A percentile compares a stretch with the other conserved stretches of the same genome.
Evolutionary conservation across 2,329 filamentous ascomycete species (phyloP).

Genomic region (Xylaria sp.): DNA sequence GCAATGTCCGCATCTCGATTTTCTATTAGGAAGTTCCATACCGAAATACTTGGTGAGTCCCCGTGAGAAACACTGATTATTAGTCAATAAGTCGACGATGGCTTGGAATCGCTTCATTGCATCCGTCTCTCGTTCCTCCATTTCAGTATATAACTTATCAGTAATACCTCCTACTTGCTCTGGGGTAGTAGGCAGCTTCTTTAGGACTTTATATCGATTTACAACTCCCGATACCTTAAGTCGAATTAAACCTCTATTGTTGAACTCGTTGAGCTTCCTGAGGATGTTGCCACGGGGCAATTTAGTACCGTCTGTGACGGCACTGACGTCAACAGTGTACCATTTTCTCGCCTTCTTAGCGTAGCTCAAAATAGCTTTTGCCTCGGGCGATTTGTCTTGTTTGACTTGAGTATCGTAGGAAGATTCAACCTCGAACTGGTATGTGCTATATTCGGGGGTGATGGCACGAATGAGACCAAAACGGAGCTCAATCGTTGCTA

Average conservation of each 20-base stretch:
- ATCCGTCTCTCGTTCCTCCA: constrained; percentile 64
- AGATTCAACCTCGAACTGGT: constrained; percentile 59
- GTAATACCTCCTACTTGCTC: constrained; percentile 59
- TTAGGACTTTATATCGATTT: constrained; percentile 64
- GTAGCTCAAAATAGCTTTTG: constrained; percentile 56
- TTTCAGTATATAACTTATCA: constrained; percentile 60
- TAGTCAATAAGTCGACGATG: constrained; percentile 66
- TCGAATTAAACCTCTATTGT: constrained; percentile 61
- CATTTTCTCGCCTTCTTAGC: constrained; percentile 57
- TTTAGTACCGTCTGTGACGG: constrained; percentile 47
- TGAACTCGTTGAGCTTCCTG: constrained; percentile 65
- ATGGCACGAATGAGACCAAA: constrained; percentile 67
- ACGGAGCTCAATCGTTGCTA: constrained; percentile 69
- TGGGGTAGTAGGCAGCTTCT: constrained; percentile 56
- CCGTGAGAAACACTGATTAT: constrained; percentile 61
- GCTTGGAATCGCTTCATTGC: constrained; percentile 62
- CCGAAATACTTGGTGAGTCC: constrained; percentile 68
- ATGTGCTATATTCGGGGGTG: constrained; percentile 67
- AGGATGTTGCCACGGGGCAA: constrained; percentile 61
- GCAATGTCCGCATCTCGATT: constrained; percentile 65
- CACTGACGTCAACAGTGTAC: constrained; percentile 62
- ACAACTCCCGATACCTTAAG: constrained; percentile 64
- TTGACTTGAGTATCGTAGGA: constrained; percentile 50
- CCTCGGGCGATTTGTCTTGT: constrained; percentile 56
- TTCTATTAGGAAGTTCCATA: constrained; percentile 59